Base-by-base conservation (phyloP, 1,139 yeast species). In the Yamadazyma songkhlaensis region DNA sequence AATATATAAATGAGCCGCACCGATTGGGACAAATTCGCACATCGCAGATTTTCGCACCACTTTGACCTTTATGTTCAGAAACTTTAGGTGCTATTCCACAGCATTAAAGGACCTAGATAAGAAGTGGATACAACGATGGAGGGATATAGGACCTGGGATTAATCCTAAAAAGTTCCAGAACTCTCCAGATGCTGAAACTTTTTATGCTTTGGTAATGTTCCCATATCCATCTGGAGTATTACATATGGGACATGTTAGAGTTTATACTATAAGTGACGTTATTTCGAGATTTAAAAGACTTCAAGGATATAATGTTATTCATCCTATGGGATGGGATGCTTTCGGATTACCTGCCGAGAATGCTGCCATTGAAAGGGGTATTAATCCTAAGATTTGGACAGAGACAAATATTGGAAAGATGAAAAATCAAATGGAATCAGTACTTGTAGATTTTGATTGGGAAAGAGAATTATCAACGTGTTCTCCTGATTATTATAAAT, bases 301-400 rank as follows among this genome's bases (percentile, higher is more conserved):
- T 62, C 77, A 74, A 40, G 97, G 96, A 0, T 77, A 72, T 46
- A 66, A 81, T 31, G 96, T 90, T 12, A 72, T 90, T 5, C 96
- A 92, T 56, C 97, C 98, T 0, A 90, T 92, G 95, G 98, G 98
- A 0, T 92, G 97, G 97, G 98, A 92, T 67, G 96, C 97, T 0
- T 92, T 92, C 68, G 98, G 98, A 0, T 68, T 92, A 29, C 98
- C 98, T 0, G 98, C 98, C 0, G 98, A 92, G 56, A 92, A 92
- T 60, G 98, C 98, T 0, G 98, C 98, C 0, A 81, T 87, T 23
- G 96, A 90, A 55, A 66, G 95, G 45, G 81, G 81, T 0, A 72
- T 86, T 11, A 80, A 79, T 46, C 97, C 98, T 0, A 77, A 79
- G 0, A 72, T 62, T 0, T 92, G 98, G 98, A 92, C 98, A 0